Conservation (phyloP, 768 basidiomycete species). For the Exidia glandulosa region DNA sequence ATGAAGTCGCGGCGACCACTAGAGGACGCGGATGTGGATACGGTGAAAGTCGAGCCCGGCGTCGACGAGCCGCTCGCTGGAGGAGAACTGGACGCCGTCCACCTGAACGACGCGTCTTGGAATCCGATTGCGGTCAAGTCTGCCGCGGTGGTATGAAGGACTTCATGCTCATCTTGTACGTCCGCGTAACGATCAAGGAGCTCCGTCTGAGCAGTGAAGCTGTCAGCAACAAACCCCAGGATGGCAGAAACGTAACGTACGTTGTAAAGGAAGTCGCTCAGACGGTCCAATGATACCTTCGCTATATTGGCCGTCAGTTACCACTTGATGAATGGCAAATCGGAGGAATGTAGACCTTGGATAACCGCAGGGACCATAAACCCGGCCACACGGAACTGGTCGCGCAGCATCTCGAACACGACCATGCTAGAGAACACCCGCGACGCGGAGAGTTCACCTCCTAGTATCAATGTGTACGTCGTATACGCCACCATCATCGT, state of each 20-base stretch:
- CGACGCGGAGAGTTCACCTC: background rate
- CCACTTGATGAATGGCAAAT: constrained; percentile 9
- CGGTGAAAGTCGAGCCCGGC: background rate
- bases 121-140: constrained; percentile 1
- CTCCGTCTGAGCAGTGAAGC: constrained; percentile 17
- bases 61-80: constrained; percentile 7
- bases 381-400: constrained; percentile 30
- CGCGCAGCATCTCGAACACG: constrained; percentile 52
- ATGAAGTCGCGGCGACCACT: constrained; percentile 1
- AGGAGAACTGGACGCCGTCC: constrained; percentile 29
- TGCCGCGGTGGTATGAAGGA: constrained; percentile 2
- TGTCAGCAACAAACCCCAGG: constrained; percentile 9
- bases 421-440: constrained; percentile 24
- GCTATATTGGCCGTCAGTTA: constrained; percentile 21
- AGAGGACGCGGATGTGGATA: background rate
- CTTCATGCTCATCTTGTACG: constrained; percentile 1
- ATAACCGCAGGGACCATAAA: constrained; percentile 20
- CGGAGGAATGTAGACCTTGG: constrained; percentile 13
- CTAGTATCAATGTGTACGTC: background rate
- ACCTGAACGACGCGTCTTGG: constrained; percentile 10
- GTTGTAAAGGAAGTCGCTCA: constrained; percentile 35
- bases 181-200: constrained; percentile 16
- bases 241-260: constrained; percentile 7
- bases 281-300: constrained; percentile 57
- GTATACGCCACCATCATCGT: background rate